Base-by-base conservation (phyloP, 2,329 filamentous ascomycete genomes). In the Fusarium torreyae region DNA sequence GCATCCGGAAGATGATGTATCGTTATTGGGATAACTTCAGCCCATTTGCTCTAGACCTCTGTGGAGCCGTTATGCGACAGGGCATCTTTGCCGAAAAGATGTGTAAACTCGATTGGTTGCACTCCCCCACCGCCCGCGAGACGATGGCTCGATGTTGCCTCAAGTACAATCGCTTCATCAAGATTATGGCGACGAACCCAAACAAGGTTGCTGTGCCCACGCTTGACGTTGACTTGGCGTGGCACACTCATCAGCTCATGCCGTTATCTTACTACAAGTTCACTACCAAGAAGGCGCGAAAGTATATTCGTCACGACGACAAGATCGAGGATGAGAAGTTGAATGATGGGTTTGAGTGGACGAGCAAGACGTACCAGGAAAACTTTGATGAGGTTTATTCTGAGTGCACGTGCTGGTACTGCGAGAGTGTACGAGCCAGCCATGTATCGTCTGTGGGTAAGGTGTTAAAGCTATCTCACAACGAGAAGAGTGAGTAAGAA, bases 331-430 rank as follows among this genome's bases (percentile, higher is more conserved):
- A 94, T 73, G 81, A 81, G 15, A 85, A 84, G 49, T 85, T 97
- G 8, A 87, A 87, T 44, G 81, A 83, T 2, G 83, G 85, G 7
- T 96, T 96, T 74, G 88, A 90, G 75, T 92, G 88, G 87, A 97
- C 93, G 0, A 88, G 86, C 74, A 90, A 89, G 70, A 81, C 78
- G 1, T 97, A 95, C 76, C 87, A 92, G 70, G 87, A 88, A 28
- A 78, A 81, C 15, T 94, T 87, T 69, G 80, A 82, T 17, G 86
- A 90, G 51, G 86, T 92, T 6, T 97, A 94, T 76, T 90, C 87
- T 2, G 90, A 92, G 77, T 95, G 92, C 73, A 92, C 89, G 0
- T 94, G 92, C 78, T 94, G 92, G 92, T 94, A 94, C 77, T 97
- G 93, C 79, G 93, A 96, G 78, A 86, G 81, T 39, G 69, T 76